Evolutionary conservation across 1,284 basidiomycete genomes (phyloP).

Genomic region (Inonotus obliquus): DNA sequence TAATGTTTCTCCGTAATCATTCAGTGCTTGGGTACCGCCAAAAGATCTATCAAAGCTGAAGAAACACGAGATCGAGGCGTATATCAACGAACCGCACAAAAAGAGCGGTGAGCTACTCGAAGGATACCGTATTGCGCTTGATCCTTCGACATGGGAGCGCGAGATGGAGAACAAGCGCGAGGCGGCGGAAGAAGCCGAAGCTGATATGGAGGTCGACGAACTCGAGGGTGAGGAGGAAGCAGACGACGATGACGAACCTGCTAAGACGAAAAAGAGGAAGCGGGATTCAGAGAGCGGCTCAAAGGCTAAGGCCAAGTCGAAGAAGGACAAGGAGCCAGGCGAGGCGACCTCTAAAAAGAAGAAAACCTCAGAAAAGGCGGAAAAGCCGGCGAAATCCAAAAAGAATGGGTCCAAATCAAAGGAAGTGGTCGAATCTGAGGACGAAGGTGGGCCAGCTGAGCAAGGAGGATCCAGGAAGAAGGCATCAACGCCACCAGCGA

Average conservation of each 20-base stretch:
- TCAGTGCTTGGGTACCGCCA: conserved; percentile 79
- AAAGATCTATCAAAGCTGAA: conserved; percentile 82
- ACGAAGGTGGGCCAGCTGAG: conserved; percentile 47
- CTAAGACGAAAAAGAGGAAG: conserved; percentile 45
- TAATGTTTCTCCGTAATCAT: conserved; percentile 18
- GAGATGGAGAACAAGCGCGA: conserved; percentile 43
- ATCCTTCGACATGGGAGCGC: conserved; percentile 76
- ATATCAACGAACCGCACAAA: conserved; percentile 72
- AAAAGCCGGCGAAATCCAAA: conserved; percentile 42
- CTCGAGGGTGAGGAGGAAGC: conserved; percentile 53
- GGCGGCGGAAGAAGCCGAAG: conserved; percentile 50
- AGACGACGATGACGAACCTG: conserved; percentile 46
- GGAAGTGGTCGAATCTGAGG: conserved; percentile 68
- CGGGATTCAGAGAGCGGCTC: conserved; percentile 42
- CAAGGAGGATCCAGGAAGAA: conserved; percentile 52
- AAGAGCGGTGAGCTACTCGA: conserved; percentile 70
- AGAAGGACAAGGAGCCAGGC: conserved; percentile 59
- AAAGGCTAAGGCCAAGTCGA: conserved; percentile 48
- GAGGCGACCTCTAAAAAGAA: conserved; percentile 39
- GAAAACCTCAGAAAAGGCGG: conserved; percentile 30
- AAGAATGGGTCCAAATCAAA: conserved; percentile 62
- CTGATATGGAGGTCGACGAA: conserved; percentile 64
- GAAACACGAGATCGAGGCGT: conserved; percentile 79
- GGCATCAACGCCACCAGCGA: conserved; percentile 54
- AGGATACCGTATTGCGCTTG: conserved; percentile 80